Evolutionary conservation across 306 rosid genomes (phyloP).

Genomic region (Begonia fuchsioides): DNA sequence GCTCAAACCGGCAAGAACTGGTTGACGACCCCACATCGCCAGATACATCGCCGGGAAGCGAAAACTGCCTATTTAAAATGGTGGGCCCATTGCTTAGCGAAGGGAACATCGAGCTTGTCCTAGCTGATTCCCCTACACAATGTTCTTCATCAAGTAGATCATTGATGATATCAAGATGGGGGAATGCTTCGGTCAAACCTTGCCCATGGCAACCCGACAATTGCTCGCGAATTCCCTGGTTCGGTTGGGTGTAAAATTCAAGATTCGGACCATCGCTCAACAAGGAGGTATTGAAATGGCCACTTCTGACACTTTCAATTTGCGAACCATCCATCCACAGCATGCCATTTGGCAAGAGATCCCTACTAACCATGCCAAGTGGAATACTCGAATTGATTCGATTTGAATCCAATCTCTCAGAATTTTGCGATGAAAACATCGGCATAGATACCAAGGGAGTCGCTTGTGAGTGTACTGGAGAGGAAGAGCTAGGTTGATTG

Average conservation of each 20-base stretch:
- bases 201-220: conserved; percentile 46
- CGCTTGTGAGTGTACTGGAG: conserved; percentile 42
- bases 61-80: conserved; percentile 50
- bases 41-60: conserved; percentile 54
- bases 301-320: conserved; percentile 35
- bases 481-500: conserved; percentile 40
- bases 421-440: conserved; percentile 37
- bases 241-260: conserved; percentile 40
- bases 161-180: conserved; percentile 92
- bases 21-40: conserved; percentile 49
- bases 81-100: conserved; percentile 28
- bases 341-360: conserved; percentile 45
- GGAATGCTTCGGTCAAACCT: conserved; percentile 75
- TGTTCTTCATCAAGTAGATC: conserved; percentile 88
- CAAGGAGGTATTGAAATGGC: conserved; percentile 40
- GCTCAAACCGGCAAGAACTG: conserved; percentile 73
- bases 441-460: conserved; percentile 44
- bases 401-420: conserved; percentile 50
- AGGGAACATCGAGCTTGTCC: conserved; percentile 23
- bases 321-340: conserved; percentile 58
- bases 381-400: conserved; percentile 34
- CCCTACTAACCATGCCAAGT: conserved; percentile 32
- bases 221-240: conserved; percentile 33
- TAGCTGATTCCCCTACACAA: conserved; percentile 24
- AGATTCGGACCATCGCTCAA: conserved; percentile 35